A percentile compares a stretch with the other conserved stretches of the same genome.
These are phyloP conservation scores for Wickerhamia fluorescens DNA, from an alignment of 805 yeast species.

Conservation along the genomic window DNA sequence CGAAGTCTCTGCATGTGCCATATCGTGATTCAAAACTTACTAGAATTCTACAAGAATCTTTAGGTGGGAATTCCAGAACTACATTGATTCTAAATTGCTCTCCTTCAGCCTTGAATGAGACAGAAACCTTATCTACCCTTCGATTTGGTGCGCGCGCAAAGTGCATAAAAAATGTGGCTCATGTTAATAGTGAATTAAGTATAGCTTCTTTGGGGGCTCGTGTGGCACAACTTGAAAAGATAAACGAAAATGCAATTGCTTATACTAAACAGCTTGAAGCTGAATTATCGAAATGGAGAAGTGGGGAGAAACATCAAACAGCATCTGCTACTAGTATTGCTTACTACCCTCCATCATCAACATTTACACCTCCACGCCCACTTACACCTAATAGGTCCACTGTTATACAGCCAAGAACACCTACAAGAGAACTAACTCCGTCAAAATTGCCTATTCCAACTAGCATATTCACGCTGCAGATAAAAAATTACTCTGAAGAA, in stretches of 20 bases:
- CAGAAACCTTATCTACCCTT: slow-evolving; percentile 65
- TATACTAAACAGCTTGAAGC: slow-evolving; percentile 36
- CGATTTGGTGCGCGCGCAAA: slow-evolving; percentile 73
- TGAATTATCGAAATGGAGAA: slow-evolving; percentile 32
- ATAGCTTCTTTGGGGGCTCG: slow-evolving; percentile 40
- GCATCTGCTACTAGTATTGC: slow-evolving; percentile 1
- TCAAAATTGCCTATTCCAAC: too few species aligned
- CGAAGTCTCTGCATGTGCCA: slow-evolving; percentile 57
- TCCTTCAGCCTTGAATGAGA: slow-evolving; percentile 46
- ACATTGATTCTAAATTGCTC: slow-evolving; percentile 70
- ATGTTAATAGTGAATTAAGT: slow-evolving; percentile 53
- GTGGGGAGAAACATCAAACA: slow-evolving; percentile 20
- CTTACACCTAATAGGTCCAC: too few species aligned
- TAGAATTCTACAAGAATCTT: slow-evolving; percentile 66
- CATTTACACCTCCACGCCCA: too few species aligned
- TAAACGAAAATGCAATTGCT: slow-evolving; percentile 19
- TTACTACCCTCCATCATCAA: too few species aligned
- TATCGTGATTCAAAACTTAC: slow-evolving; percentile 77
- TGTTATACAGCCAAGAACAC: too few species aligned
- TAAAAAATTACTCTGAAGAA: slow-evolving; percentile 10
- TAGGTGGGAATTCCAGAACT: slow-evolving; percentile 80
- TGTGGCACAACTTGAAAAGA: slow-evolving; percentile 27
- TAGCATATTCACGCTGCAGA: neutral
- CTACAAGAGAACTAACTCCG: too few species aligned
- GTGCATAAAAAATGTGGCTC: slow-evolving; percentile 56